Evolutionary conservation across 1,284 basidiomycete species (phyloP), one percentile per base, ranked within the genome.

Genomic region (Leccinum griseonigrum): DNA sequence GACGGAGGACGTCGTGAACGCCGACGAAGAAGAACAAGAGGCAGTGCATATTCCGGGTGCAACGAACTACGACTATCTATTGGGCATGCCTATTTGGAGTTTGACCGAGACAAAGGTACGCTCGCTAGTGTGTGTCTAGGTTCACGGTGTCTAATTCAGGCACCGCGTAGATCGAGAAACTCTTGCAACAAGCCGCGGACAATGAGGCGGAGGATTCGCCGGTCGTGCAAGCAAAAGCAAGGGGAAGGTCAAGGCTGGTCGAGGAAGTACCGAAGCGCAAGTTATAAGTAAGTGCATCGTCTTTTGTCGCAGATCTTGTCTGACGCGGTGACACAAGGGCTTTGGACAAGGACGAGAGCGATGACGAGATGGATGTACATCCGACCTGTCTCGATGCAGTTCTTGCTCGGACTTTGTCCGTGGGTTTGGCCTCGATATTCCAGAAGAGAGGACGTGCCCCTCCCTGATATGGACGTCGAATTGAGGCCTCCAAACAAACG

Each of bases 11-110:
- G 83, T 82, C 1, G 78, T 84, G 4, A 86, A 91, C 36, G 81
- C 81, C 4, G 86, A 85, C 7, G 85, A 83, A 3, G 89, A 87
- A 8, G 87, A 52, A n/a, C 51, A 85, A 1, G 83, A 80, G 2
- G 78, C 71, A 1, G 81, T 78, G 9, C 76, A 73, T 8, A 76
- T 48, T 64, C 82, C 80, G n/a, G 73, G 77, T 5, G 75, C 81
- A 18, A 84, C 84, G 48, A 97, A 98, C 76, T 99, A 82, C 72
- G 97, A 99, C 75, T 99, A 99, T 78, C 77, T 99, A 63, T 80
- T 99, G 63, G 88, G 92, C 31, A 99, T 99, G 97, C 80, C 93
- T 6, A 96, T 99, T 74, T 96, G 88, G 82, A 98, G 90, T 77
- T 81, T 99, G 78, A 99, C 97, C 1, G 87, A 85, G 68, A 97